These are phyloP conservation scores for Casuarina cunninghamiana DNA, from an alignment of 306 rosid species.

Conservation along the genomic window DNA sequence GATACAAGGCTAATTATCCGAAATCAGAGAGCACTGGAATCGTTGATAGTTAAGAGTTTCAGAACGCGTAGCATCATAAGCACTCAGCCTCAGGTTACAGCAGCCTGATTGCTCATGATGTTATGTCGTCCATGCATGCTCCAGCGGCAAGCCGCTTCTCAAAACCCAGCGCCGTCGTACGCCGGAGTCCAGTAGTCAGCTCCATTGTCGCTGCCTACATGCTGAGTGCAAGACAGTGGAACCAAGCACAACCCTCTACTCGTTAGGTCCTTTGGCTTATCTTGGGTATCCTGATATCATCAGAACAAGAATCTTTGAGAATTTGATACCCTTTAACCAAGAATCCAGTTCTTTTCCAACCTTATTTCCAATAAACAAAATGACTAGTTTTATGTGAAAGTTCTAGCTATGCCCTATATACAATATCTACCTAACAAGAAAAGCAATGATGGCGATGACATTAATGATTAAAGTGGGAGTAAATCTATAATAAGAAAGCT, in stretches of 20 bases:
- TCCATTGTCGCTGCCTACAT: constrained; percentile 73
- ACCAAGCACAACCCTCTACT: constrained; percentile 87
- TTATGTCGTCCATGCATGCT: constrained; percentile 32
- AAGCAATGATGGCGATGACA: constrained; percentile 29
- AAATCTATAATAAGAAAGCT: constrained; percentile 12
- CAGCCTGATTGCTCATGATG: constrained; percentile 76
- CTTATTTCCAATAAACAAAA: too few relatives aligned
- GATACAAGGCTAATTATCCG: not conserved
- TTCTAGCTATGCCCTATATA: not conserved
- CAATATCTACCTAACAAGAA: constrained; percentile 8
- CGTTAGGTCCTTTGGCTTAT: constrained; percentile 52
- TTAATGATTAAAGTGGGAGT: constrained; percentile 14
- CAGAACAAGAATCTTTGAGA: not conserved
- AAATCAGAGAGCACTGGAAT: constrained; percentile 7
- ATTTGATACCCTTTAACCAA: not conserved
- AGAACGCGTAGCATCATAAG: constrained; percentile 70
- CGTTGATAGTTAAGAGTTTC: not conserved
- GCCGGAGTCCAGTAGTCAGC: constrained; percentile 87
- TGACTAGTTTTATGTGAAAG: too few relatives aligned
- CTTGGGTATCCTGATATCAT: constrained; percentile 32
- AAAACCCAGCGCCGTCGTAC: constrained; percentile 47
- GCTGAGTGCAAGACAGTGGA: constrained; percentile 74
- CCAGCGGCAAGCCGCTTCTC: not conserved
- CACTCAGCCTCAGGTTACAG: constrained; percentile 57
- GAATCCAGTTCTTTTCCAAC: not conserved